These are phyloP conservation scores for Discostella stelligera DNA, from an alignment of 352 stramenopile species.

Conservation along the genomic window DNA sequence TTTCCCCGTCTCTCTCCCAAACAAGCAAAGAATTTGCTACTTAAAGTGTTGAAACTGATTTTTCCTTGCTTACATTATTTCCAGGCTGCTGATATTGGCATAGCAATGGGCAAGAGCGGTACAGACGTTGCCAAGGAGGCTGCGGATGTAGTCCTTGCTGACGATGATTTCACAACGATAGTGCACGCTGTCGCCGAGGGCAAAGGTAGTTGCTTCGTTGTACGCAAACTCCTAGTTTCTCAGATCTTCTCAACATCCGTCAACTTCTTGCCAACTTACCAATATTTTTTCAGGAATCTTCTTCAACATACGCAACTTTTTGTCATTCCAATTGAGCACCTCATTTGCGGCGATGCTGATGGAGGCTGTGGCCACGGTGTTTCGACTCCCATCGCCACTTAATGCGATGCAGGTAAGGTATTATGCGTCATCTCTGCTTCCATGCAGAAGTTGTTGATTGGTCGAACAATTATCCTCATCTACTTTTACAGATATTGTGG, in stretches of 20 bases:
- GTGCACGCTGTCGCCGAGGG: conserved; percentile 88
- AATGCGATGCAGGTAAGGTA: conserved; percentile 96
- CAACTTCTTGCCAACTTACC: neutral
- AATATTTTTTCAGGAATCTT: conserved; percentile 78
- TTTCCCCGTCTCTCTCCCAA: neutral
- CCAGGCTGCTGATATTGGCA: conserved; percentile 86
- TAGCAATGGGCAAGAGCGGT: conserved; percentile 98
- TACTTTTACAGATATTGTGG: conserved; percentile 85
- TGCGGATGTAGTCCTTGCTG: conserved; percentile 87
- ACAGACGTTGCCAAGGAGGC: conserved; percentile 95
- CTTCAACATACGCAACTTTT: conserved; percentile 99
- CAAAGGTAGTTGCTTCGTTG: conserved; percentile 41
- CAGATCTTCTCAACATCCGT: neutral
- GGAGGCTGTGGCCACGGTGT: conserved; percentile 94
- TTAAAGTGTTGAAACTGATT: neutral
- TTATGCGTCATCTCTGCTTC: conserved; percentile 9
- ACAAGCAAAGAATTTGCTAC: neutral
- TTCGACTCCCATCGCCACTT: conserved; percentile 93
- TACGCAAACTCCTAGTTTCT: neutral
- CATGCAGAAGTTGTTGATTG: neutral
- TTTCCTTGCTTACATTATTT: conserved; percentile 7
- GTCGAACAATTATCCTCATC: neutral
- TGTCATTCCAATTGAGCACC: conserved; percentile 96
- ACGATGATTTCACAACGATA: conserved; percentile 98
- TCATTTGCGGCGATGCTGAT: conserved; percentile 97